Conservation (phyloP, 2,329 filamentous ascomycete species). For the Diaporthe ampelina region DNA sequence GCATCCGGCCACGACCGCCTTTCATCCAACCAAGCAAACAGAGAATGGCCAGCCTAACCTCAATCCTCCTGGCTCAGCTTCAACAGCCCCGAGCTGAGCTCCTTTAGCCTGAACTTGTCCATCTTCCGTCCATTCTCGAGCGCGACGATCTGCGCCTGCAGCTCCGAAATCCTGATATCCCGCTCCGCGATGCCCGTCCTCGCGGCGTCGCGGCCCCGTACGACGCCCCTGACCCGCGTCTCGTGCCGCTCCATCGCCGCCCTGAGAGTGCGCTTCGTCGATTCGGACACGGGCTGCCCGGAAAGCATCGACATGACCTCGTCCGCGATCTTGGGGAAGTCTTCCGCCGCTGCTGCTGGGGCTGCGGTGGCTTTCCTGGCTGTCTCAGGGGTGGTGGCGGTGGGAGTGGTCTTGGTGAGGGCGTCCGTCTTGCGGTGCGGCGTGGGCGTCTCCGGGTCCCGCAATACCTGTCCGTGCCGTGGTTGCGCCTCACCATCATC, state of each 20-base stretch:
- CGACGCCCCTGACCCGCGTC: conserved; percentile 71
- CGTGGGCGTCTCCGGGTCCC: conserved; percentile 35
- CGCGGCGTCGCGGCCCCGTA: conserved; percentile 75
- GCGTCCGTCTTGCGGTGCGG: conserved; percentile 39
- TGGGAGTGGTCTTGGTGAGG: not conserved
- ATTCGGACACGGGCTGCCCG: conserved; percentile 56
- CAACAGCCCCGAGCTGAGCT: conserved; percentile 39
- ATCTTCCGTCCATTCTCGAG: conserved; percentile 53
- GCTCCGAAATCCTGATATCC: conserved; percentile 60
- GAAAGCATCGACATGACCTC: conserved; percentile 66
- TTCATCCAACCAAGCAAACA: not conserved
- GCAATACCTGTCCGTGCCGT: not conserved
- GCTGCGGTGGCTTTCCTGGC: not conserved
- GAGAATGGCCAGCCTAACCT: not conserved
- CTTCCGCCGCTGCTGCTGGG: conserved; percentile 21
- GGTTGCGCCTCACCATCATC: not conserved
- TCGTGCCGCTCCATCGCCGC: conserved; percentile 68
- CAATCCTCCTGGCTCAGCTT: conserved; percentile 33
- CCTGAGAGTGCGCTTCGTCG: conserved; percentile 55
- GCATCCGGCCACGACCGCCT: not conserved
- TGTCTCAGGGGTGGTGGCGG: not conserved
- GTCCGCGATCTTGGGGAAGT: conserved; percentile 55
- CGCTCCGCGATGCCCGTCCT: conserved; percentile 73
- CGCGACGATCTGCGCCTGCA: conserved; percentile 54
- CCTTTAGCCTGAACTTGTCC: conserved; percentile 38